A percentile compares a stretch with the other conserved stretches of the same genome.
These are phyloP conservation scores for Fraxinus dipetala DNA, from an alignment of 305 asterid species.

Conservation along the genomic window DNA sequence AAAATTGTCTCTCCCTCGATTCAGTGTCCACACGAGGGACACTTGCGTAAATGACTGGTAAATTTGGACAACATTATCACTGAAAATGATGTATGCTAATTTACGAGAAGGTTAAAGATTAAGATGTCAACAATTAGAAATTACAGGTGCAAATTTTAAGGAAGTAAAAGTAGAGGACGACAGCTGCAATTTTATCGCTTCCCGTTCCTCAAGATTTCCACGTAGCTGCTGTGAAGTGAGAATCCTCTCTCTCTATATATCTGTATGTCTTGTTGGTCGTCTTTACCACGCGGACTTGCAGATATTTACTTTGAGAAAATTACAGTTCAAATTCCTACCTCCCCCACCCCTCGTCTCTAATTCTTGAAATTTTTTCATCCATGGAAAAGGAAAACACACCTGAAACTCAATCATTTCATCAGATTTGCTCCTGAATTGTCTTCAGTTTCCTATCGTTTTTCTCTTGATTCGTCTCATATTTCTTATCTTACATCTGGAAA, in stretches of 20 bases:
- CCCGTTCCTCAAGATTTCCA: neutral
- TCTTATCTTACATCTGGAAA: neutral
- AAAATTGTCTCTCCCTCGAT: no score
- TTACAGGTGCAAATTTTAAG: neutral
- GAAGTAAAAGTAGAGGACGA: neutral
- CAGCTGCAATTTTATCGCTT: neutral
- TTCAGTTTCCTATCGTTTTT: neutral
- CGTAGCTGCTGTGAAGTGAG: neutral
- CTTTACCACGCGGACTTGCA: slow-evolving; percentile 34
- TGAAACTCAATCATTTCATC: neutral
- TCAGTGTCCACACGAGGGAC: no score
- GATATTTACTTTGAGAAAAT: slow-evolving; percentile 4
- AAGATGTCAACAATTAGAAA: neutral
- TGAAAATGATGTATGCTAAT: neutral
- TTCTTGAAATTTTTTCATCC: neutral
- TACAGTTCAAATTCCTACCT: neutral
- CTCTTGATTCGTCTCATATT: neutral
- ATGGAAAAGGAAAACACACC: neutral
- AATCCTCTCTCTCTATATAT: neutral
- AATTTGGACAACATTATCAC: neutral
- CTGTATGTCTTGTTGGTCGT: neutral
- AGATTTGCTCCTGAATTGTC: neutral
- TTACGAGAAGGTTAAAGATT: neutral
- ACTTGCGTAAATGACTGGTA: neutral
- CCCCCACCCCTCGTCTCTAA: neutral